These are phyloP conservation scores for Galerina marginata DNA, from an alignment of 768 basidiomycete genomes.

Conservation along the genomic window DNA sequence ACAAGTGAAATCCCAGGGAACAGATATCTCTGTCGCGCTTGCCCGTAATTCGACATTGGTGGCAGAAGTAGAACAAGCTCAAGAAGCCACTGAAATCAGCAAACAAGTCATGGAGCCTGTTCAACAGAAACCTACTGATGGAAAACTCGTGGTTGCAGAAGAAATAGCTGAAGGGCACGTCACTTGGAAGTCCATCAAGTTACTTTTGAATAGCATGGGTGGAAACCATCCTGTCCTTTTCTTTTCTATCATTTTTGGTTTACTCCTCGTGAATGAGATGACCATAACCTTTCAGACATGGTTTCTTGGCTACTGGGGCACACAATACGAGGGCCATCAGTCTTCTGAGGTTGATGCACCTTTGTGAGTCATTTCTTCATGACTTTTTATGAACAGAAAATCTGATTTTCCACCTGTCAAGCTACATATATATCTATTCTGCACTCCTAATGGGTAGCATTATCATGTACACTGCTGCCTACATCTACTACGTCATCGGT, in stretches of 20 bases:
- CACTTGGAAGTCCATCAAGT: slow-evolving; percentile 33
- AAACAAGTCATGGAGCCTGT: slow-evolving; percentile 18
- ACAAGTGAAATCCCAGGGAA: slow-evolving; percentile 51
- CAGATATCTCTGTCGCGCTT: slow-evolving; percentile 46
- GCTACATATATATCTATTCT: slow-evolving; percentile 6
- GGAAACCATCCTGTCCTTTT: slow-evolving; percentile 39
- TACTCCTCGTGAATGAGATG: slow-evolving; percentile 28
- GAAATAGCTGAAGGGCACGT: slow-evolving; percentile 52
- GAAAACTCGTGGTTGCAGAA: slow-evolving; percentile 65
- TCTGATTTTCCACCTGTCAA: slow-evolving; percentile 23
- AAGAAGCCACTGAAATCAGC: slow-evolving; percentile 30
- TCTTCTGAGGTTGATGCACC: slow-evolving; percentile 37
- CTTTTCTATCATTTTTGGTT: slow-evolving; percentile 21
- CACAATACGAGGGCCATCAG: slow-evolving; percentile 41
- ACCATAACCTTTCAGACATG: slow-evolving; percentile 39
- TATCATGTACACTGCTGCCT: background rate
- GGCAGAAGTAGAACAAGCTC: slow-evolving; percentile 41
- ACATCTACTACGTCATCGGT: slow-evolving; percentile 5
- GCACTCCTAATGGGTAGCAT: background rate
- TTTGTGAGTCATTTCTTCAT: slow-evolving; percentile 35
- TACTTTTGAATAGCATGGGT: slow-evolving; percentile 41
- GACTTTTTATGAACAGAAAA: background rate
- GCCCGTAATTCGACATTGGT: slow-evolving; percentile 27
- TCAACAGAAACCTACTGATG: slow-evolving; percentile 36
- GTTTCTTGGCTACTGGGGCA: slow-evolving; percentile 51